Conservation (phyloP, 805 yeast species). For the Metschnikowia santaceciliae region DNA sequence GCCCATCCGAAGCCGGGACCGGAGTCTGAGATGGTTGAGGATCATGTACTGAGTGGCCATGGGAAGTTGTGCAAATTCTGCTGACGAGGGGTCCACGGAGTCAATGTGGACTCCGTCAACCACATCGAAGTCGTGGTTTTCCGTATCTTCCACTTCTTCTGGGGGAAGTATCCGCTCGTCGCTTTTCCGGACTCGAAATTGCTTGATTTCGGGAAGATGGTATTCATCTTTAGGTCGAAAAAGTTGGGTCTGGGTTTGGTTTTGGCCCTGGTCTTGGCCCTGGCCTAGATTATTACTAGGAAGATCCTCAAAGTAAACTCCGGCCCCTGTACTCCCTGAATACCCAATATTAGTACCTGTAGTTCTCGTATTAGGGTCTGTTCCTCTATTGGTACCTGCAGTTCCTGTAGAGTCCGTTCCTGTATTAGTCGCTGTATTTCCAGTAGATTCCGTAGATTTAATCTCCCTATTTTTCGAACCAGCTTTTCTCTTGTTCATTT, state of each 20-base stretch:
- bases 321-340: no score
- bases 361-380: constrained; percentile 24
- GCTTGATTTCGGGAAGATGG: constrained; percentile 70
- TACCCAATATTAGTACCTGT: neutral
- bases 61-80: constrained; percentile 74
- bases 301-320: constrained; percentile 25
- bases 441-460: no score
- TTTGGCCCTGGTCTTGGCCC: no score
- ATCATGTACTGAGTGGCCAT: constrained; percentile 84
- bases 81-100: constrained; percentile 77
- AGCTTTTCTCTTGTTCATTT: constrained; percentile 45
- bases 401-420: neutral
- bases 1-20: constrained; percentile 93
- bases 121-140: constrained; percentile 34
- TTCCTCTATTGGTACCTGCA: neutral
- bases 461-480: no score
- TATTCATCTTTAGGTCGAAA: constrained; percentile 73
- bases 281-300: constrained; percentile 12
- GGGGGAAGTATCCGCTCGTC: constrained; percentile 76
- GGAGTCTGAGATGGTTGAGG: constrained; percentile 72
- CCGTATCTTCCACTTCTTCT: constrained; percentile 62
- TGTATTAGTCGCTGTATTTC: no score
- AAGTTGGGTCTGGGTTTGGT: constrained; percentile 1
- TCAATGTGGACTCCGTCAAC: constrained; percentile 69
- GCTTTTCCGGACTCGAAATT: constrained; percentile 45